Conservation (phyloP, 352 stramenopile genomes). For the Phytophthora pinifolia region DNA sequence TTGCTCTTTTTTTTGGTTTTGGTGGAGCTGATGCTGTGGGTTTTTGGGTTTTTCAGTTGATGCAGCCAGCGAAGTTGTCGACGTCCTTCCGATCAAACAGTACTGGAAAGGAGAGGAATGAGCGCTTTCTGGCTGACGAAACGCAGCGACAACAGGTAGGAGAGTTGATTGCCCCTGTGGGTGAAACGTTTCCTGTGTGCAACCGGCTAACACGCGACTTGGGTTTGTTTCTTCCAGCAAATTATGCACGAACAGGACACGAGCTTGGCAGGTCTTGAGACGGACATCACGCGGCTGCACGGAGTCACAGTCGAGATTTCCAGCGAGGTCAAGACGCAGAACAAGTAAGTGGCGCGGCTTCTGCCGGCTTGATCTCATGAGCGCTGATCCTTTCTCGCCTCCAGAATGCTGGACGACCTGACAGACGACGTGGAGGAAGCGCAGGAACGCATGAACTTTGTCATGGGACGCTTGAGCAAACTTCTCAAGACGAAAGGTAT, state of each 20-base stretch:
- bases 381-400: conserved; percentile 4
- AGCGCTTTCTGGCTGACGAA: conserved; percentile 59
- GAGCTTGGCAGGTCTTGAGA: conserved; percentile 55
- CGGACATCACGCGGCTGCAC: conserved; percentile 56
- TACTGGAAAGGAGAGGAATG: conserved; percentile 42
- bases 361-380: too few species aligned
- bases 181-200: too few species aligned
- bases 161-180: too few species aligned
- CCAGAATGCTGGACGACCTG: conserved; percentile 77
- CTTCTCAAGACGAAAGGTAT: conserved; percentile 86
- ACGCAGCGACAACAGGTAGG: conserved; percentile 51
- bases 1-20: neutral
- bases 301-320: conserved; percentile 75
- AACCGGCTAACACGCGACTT: neutral
- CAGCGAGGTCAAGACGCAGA: conserved; percentile 69
- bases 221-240: conserved; percentile 35
- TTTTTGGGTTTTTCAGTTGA: conserved; percentile 35
- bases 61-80: conserved; percentile 36
- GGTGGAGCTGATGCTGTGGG: neutral
- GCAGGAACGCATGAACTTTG: conserved; percentile 82
- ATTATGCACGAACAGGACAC: conserved; percentile 71
- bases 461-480: conserved; percentile 75
- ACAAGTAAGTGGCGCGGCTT: conserved; percentile 46
- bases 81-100: conserved; percentile 17
- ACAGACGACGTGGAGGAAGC: conserved; percentile 72